Evolutionary conservation across 1,284 basidiomycete genomes (phyloP).

Genomic region (Trichosporon sp.): DNA sequence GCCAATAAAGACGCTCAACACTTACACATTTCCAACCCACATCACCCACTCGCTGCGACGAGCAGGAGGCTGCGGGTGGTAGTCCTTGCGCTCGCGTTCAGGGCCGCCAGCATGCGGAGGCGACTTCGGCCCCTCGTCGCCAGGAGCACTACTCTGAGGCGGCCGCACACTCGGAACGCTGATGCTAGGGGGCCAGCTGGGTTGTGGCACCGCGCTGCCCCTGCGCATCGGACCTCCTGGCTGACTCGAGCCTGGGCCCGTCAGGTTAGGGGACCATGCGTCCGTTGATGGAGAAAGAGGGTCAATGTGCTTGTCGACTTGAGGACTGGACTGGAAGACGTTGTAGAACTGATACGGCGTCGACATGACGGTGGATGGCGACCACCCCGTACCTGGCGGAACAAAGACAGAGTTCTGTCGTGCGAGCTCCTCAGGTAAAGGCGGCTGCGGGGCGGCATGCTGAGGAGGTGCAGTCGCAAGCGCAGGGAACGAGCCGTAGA

Average conservation of each 20-base stretch:
- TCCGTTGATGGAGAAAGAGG: constrained; percentile 11
- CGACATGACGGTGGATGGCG: constrained; percentile 14
- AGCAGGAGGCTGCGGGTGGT: constrained; percentile 50
- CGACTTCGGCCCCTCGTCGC: constrained; percentile 2
- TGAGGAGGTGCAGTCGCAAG: constrained; percentile 8
- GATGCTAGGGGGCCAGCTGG: background rate
- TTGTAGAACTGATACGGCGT: constrained; percentile 17
- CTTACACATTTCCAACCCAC: constrained; percentile 60
- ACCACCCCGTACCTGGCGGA: constrained; percentile 10
- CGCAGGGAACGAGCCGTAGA: constrained; percentile 9
- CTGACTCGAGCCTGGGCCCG: background rate
- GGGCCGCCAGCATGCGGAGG: background rate
- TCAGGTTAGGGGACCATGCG: constrained; percentile 9
- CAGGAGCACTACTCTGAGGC: background rate
- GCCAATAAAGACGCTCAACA: constrained; percentile 7
- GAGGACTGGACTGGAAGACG: constrained; percentile 10
- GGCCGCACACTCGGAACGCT: background rate
- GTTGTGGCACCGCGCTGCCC: background rate
- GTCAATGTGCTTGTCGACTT: constrained; percentile 11
- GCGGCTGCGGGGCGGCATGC: background rate
- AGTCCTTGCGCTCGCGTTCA: constrained; percentile 40
- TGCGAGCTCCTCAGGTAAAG: constrained; percentile 10
- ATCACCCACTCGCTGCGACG: constrained; percentile 87
- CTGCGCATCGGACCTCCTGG: constrained; percentile 6
- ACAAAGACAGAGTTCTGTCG: constrained; percentile 15